These are phyloP conservation scores for Trebouxia sp. DNA, from an alignment of 139 green algal genomes.

Conservation along the genomic window DNA sequence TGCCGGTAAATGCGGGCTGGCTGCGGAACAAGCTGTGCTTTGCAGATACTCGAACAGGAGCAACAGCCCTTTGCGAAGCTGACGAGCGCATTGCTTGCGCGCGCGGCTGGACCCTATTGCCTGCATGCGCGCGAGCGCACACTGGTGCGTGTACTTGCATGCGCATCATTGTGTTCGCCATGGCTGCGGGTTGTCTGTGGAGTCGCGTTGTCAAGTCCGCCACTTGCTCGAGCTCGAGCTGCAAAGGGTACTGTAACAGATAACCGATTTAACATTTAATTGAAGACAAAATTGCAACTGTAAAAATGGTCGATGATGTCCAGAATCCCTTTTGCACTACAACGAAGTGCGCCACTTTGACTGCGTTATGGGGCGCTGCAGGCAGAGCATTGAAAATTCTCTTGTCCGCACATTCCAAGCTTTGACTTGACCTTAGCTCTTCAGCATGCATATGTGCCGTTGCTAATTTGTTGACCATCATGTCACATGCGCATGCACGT, in stretches of 20 bases:
- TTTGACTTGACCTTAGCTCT: too few species aligned
- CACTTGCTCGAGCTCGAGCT: too few species aligned
- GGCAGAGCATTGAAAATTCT: too few species aligned
- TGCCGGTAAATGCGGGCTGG: not conserved
- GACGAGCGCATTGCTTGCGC: not conserved
- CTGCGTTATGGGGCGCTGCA: too few species aligned
- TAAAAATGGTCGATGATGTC: too few species aligned
- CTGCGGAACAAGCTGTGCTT: not conserved
- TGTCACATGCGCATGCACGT: too few species aligned
- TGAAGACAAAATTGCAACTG: not conserved
- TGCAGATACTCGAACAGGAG: constrained; percentile 10
- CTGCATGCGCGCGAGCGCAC: not conserved
- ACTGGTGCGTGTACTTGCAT: constrained; percentile 10
- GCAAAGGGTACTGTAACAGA: not conserved
- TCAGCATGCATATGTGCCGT: too few species aligned
- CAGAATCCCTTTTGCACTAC: too few species aligned
- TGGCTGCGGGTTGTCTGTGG: not conserved
- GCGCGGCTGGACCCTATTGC: not conserved
- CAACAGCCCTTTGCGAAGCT: constrained; percentile 6
- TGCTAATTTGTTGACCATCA: too few species aligned
- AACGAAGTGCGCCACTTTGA: too few species aligned
- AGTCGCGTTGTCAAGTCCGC: not conserved
- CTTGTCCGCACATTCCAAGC: too few species aligned
- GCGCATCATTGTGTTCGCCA: constrained; percentile 16
- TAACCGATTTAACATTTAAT: constrained; percentile 22